Percentiles rank a stretch among this genome's conserved stretches.
phyloP scores from a whole-genome alignment of 2,329 filamentous ascomycete genomes.

The Rhynchosporium secalis region DNA sequence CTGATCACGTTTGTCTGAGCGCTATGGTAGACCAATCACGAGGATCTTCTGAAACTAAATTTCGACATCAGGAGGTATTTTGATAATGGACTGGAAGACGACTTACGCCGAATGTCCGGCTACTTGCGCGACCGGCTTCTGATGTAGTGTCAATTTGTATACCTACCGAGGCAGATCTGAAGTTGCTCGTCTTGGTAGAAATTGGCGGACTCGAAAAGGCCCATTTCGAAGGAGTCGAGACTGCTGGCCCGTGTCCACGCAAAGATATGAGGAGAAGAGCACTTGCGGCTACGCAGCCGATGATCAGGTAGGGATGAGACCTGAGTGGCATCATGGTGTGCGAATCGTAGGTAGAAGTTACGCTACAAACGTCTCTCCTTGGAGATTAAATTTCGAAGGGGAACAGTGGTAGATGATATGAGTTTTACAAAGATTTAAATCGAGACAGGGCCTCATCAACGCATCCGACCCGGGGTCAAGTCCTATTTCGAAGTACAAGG shows the following conservation, averaged over 20 bases:
- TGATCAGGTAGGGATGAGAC: not conserved
- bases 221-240: constrained; percentile 2
- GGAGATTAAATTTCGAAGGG: not conserved
- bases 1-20: constrained; percentile 51
- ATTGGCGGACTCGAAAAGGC: not conserved
- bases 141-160: not conserved
- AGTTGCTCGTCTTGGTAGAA: not conserved
- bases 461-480: not conserved
- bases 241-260: not conserved
- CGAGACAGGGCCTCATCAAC: not conserved
- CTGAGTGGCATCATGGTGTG: not conserved
- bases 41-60: constrained; percentile 47
- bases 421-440: not conserved
- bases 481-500: not conserved
- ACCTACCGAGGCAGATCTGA: constrained; percentile 1
- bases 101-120: not conserved
- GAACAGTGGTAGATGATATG: not conserved
- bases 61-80: not conserved
- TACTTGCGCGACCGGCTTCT: constrained; percentile 7
- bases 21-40: constrained; percentile 47
- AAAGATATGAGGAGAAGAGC: not conserved
- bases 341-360: not conserved
- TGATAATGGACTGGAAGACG: not conserved
- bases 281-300: not conserved
- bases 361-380: not conserved